Conservation (phyloP, 139 green algal genomes). For the Ettlia oleoabundans region DNA sequence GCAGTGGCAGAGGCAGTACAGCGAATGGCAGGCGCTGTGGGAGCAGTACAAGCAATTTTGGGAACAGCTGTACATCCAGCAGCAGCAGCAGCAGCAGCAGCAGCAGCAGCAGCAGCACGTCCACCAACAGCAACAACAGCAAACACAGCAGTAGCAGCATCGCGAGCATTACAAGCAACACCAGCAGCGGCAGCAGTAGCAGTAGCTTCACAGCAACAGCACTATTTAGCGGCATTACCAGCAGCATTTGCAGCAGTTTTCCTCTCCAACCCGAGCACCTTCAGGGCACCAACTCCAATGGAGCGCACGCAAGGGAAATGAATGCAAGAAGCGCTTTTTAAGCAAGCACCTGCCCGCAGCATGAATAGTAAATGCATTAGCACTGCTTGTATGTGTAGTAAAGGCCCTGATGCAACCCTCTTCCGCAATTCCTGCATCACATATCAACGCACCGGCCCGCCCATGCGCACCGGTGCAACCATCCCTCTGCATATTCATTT, state of each 20-base stretch:
- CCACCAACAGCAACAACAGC: neutral
- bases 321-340: too few species aligned
- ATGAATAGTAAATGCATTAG: too few species aligned
- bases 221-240: neutral
- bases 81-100: slow-evolving; percentile 22
- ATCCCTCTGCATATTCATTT: too few species aligned
- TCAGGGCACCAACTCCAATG: too few species aligned
- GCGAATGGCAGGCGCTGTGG: slow-evolving; percentile 32
- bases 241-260: neutral
- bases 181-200: neutral
- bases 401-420: too few species aligned
- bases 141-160: neutral
- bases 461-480: too few species aligned
- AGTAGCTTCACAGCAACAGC: neutral
- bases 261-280: neutral
- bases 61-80: slow-evolving; percentile 11
- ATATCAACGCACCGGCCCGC: too few species aligned
- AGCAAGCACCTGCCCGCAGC: too few species aligned
- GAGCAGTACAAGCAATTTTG: slow-evolving; percentile 35
- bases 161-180: neutral
- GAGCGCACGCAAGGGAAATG: too few species aligned
- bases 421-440: too few species aligned
- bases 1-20: slow-evolving; percentile 33
- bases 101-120: neutral
- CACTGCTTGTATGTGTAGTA: too few species aligned